Evolutionary conservation across 306 rosid species (phyloP), one percentile per base, ranked within the genome.

Genomic region (Acmispon strigosus): DNA sequence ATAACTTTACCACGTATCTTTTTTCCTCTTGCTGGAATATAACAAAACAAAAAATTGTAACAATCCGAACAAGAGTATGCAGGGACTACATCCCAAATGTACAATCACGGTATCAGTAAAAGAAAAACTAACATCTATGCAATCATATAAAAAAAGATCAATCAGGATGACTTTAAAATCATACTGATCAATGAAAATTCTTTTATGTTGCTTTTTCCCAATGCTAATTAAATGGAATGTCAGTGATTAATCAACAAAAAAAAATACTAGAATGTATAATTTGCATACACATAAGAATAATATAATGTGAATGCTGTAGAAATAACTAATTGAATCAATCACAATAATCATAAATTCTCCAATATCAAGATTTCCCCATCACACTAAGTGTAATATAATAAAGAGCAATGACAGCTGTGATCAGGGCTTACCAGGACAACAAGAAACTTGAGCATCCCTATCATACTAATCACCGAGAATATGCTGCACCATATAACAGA

Each of bases 401-500:
- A 18, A 57, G 56, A 60, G 66, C 50, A 72, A 78, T 27, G 32
- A 63, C 42, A 78, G 54, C 39, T 60, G 76, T 57, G 56, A 74
- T 14, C 45, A 12, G 19, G 60, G 62, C 92, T 82, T 89, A 95
- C 99, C 96, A 95, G 71, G 72, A 88, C 79, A 79, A 84, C 44
- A 55, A 91, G 74, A 82, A 91, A 87, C 85, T 95, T 91, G 80
- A 89, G 70, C 76, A 88, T 74, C 80, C 99, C 99, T 70, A 82
- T 87, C 96, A 88, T 89, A 36, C 86, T 84, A 76, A 95, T 78
- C 56, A 83, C 84, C 0, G 97, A 95, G 89, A 95, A 84, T 67
- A 89, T 47, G 75, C 92, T 77, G 81, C 87, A 95, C 99, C 99
- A 95, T 79, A 95, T 51, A 76, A 91, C 96, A 48, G 96, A 85